Evolutionary conservation across 768 basidiomycete genomes (phyloP).

Genomic region (Sarcodon sp.): DNA sequence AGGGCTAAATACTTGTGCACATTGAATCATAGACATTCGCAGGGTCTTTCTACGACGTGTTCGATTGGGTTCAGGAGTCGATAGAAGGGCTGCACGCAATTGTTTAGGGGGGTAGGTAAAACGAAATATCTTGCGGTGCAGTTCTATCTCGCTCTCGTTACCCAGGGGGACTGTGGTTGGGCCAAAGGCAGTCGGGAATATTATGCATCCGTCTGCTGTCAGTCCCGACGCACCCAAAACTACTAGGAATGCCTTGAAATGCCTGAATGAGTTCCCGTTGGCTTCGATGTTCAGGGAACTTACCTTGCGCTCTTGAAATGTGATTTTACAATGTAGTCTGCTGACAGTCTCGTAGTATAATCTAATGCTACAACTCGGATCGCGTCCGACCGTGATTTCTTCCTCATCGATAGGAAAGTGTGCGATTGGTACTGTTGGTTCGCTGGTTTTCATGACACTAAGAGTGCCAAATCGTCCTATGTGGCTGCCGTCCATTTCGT

Average conservation of each 20-base stretch:
- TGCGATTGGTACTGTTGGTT: constrained; percentile 35
- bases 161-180: constrained; percentile 49
- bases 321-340: constrained; percentile 50
- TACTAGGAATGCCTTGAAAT: constrained; percentile 47
- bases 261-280: background rate
- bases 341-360: constrained; percentile 58
- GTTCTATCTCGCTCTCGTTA: constrained; percentile 55
- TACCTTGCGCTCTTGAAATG: constrained; percentile 57
- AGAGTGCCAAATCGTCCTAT: constrained; percentile 59
- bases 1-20: constrained; percentile 63
- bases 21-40: constrained; percentile 65
- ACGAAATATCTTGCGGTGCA: constrained; percentile 56
- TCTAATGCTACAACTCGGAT: constrained; percentile 48
- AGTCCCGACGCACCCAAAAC: constrained; percentile 48
- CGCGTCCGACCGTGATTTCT: constrained; percentile 56
- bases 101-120: constrained; percentile 71
- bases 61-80: constrained; percentile 30
- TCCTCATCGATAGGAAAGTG: constrained; percentile 64
- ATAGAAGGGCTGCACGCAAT: constrained; percentile 35
- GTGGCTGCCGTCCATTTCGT: constrained; percentile 29
- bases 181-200: constrained; percentile 30
- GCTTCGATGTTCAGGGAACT: constrained; percentile 5
- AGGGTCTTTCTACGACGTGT: constrained; percentile 26
- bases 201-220: constrained; percentile 47
- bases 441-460: constrained; percentile 42